Evolutionary conservation across 225 moss, liverwort and hornwort genomes (phyloP), one percentile per base, ranked within the genome.

Genomic region (Pleurozium schreberi): DNA sequence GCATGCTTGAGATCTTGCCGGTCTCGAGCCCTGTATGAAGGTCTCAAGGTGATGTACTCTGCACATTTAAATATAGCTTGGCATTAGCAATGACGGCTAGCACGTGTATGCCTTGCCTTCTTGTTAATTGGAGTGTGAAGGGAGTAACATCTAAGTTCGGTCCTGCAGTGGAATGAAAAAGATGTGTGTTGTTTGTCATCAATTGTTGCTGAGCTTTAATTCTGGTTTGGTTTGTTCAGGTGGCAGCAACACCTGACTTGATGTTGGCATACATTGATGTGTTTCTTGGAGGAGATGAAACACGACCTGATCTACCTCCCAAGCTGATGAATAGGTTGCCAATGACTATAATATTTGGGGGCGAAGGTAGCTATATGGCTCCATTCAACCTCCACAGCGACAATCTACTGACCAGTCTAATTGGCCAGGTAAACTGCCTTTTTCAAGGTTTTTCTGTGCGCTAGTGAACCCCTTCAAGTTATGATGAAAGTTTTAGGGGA

Each of bases 191-290:
- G 36, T 75, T 79, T 84, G 49, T 88, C 88, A 55, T 82, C 62
- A 30, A 75, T 49, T 65, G 65, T 68, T 53, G 27, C 19, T 68
- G 66, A n/a, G 67, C 28, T 66, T 52, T n/a, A 28, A 28, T 28
- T 80, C 40, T 81, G 42, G 38, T 81, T 75, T 45, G 74, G 40
- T 50, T 81, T 87, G 84, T 91, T 86, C 93, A 98, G 98, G 97
- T 99, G 61, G 97, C 98, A 79, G 98, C 98, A 90, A 99, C 97
- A 49, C 97, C 98, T 82, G 98, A 99, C 92, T 92, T 99, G 82
- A 96, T 97, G 94, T 91, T 99, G 88, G 98, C 94, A 47, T 99
- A 99, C 90, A 97, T 99, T 90, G 98, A 99, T 88, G 98, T 99
- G 7, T 99, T 97, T 84, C 91, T 97, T 78, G 98, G 98, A 92